Conservation (phyloP, 2,329 filamentous ascomycete species). For the Nemania sp. region DNA sequence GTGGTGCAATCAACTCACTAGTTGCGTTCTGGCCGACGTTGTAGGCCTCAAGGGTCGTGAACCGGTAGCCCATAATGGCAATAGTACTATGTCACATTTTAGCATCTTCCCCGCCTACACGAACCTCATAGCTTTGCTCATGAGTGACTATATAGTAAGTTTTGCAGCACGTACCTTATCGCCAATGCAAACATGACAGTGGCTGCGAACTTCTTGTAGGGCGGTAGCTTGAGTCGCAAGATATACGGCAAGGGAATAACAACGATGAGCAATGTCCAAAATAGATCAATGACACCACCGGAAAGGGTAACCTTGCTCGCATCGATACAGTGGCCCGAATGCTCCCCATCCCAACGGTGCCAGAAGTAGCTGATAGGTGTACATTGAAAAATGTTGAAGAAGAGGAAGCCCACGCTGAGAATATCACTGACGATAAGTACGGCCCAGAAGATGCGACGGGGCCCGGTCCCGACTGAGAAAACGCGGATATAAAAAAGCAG, state of each 20-base stretch:
- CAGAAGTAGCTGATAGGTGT: constrained; percentile 64
- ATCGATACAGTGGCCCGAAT: constrained; percentile 62
- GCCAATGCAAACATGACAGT: not conserved
- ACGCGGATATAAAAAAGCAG: constrained; percentile 61
- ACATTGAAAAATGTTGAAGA: constrained; percentile 64
- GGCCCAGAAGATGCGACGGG: constrained; percentile 63
- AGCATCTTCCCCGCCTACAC: too few relatives aligned
- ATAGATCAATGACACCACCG: constrained; percentile 65
- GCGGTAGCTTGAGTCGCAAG: constrained; percentile 47
- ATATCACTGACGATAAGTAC: constrained; percentile 55
- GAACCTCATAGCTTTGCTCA: too few relatives aligned
- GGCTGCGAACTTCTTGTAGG: not conserved
- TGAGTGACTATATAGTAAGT: too few relatives aligned
- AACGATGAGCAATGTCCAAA: constrained; percentile 65
- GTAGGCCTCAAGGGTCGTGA: not conserved
- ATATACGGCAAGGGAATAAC: constrained; percentile 62
- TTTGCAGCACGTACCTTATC: too few relatives aligned
- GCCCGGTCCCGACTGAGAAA: not conserved
- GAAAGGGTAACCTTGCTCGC: constrained; percentile 52
- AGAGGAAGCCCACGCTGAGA: constrained; percentile 57
- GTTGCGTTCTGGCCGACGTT: not conserved
- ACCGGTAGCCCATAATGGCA: not conserved
- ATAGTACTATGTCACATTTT: not conserved
- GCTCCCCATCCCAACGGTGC: constrained; percentile 63
- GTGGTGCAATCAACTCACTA: not conserved